These are phyloP conservation scores for Prorocentrum cordatum DNA, from an alignment of 169 alveolate genomes.

Conservation along the genomic window DNA sequence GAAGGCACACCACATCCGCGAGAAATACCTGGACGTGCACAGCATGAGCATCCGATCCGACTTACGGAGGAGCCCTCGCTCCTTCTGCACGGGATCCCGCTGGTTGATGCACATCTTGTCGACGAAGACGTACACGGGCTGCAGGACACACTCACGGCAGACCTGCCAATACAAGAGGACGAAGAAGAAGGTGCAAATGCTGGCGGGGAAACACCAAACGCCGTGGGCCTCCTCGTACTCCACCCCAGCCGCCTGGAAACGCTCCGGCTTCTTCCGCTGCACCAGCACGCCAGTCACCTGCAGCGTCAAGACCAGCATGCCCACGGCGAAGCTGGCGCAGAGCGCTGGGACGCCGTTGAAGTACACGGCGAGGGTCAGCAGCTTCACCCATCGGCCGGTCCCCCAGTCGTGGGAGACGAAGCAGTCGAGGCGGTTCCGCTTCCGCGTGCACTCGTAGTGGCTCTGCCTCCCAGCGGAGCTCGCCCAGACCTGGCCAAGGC, in stretches of 20 bases:
- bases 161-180: neutral
- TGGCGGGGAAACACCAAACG: no score
- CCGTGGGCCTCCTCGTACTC: no score
- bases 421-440: no score
- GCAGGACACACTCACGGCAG: no score
- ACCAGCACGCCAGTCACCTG: no score
- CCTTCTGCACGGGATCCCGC: neutral
- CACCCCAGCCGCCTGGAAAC: no score
- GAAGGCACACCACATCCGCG: neutral
- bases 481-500: no score
- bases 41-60: neutral
- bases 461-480: no score
- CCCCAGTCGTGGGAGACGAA: conserved; percentile 1
- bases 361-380: neutral
- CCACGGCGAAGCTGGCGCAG: neutral
- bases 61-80: neutral
- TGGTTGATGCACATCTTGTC: neutral
- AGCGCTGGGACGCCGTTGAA: conserved; percentile 3
- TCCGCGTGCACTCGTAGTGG: no score
- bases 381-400: neutral
- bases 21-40: neutral
- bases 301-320: neutral
- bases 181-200: neutral
- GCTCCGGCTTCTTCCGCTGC: no score
- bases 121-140: no score